Conservation (phyloP, 352 stramenopile genomes). For the Thalassiosira mediterranea region DNA sequence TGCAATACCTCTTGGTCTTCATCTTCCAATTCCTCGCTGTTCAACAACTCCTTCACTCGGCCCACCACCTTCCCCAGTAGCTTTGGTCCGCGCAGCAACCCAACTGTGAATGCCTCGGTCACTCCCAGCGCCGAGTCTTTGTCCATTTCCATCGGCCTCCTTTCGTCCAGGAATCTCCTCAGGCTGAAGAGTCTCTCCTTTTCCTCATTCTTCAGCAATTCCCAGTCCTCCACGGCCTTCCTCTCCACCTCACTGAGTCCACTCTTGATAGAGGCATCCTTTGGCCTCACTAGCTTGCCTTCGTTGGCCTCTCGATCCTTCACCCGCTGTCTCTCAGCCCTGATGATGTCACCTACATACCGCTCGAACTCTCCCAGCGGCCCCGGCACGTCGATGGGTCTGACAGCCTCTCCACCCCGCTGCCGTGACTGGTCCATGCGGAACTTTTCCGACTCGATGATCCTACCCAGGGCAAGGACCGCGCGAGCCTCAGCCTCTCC, state of each 20-base stretch:
- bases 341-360: slow-evolving; percentile 62
- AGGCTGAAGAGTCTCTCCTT: slow-evolving; percentile 68
- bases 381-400: slow-evolving; percentile 79
- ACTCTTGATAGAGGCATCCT: slow-evolving; percentile 66
- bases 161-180: slow-evolving; percentile 63
- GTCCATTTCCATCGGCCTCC: slow-evolving; percentile 69
- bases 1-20: slow-evolving; percentile 39
- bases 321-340: slow-evolving; percentile 62
- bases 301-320: slow-evolving; percentile 55
- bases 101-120: slow-evolving; percentile 70
- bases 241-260: slow-evolving; percentile 70
- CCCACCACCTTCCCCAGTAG: slow-evolving; percentile 64
- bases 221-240: slow-evolving; percentile 61
- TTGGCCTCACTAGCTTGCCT: slow-evolving; percentile 64
- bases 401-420: slow-evolving; percentile 56
- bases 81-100: slow-evolving; percentile 65
- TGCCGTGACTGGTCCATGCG: slow-evolving; percentile 64
- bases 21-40: slow-evolving; percentile 57
- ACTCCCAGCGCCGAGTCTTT: slow-evolving; percentile 61
- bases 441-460: slow-evolving; percentile 66
- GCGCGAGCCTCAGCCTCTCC: slow-evolving; percentile 63
- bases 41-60: slow-evolving; percentile 70
- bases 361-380: slow-evolving; percentile 77
- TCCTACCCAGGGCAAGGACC: slow-evolving; percentile 60
- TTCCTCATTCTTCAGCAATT: slow-evolving; percentile 69